phyloP scores from a whole-genome alignment of 345 rosid species.

The Salix brachista region DNA sequence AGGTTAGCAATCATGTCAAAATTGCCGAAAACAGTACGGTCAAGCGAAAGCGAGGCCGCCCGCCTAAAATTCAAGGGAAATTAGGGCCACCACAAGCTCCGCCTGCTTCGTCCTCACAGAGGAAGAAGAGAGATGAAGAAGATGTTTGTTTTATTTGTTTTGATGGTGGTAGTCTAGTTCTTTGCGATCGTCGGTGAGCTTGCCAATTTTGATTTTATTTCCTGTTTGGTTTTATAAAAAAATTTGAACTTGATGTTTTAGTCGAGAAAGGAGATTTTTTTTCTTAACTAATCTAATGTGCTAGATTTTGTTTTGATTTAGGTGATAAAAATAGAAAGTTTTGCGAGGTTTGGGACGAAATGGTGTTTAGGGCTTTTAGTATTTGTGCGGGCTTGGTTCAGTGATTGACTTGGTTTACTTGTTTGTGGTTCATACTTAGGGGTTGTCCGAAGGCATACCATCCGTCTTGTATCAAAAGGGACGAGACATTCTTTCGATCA shows the following conservation, averaged over 20 bases:
- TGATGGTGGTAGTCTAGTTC: constrained; percentile 95
- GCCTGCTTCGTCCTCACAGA: constrained; percentile 16
- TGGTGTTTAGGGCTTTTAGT: neutral
- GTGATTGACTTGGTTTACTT: neutral
- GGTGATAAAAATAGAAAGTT: too few species aligned
- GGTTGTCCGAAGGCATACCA: constrained; percentile 99
- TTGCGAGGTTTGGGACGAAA: neutral
- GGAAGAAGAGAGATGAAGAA: constrained; percentile 63
- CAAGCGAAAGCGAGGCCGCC: constrained; percentile 79
- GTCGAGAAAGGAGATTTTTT: neutral
- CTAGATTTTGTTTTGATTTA: too few species aligned
- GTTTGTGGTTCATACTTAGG: constrained; percentile 33
- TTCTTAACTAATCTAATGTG: neutral
- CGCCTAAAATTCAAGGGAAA: constrained; percentile 41
- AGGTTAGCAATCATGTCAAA: constrained; percentile 17
- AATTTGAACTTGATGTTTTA: neutral
- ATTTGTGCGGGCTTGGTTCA: neutral
- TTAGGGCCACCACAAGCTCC: constrained; percentile 7
- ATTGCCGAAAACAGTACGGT: constrained; percentile 24
- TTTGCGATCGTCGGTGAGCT: constrained; percentile 92
- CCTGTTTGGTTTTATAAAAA: neutral
- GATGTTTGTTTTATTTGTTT: constrained; percentile 98
- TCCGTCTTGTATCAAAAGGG: constrained; percentile 90
- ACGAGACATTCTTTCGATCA: constrained; percentile 76
- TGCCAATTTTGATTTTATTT: neutral